A percentile compares a stretch with the other conserved stretches of the same genome.
Evolutionary conservation across 495 filamentous ascomycete genomes (phyloP).

Genomic region (Podospora conica): DNA sequence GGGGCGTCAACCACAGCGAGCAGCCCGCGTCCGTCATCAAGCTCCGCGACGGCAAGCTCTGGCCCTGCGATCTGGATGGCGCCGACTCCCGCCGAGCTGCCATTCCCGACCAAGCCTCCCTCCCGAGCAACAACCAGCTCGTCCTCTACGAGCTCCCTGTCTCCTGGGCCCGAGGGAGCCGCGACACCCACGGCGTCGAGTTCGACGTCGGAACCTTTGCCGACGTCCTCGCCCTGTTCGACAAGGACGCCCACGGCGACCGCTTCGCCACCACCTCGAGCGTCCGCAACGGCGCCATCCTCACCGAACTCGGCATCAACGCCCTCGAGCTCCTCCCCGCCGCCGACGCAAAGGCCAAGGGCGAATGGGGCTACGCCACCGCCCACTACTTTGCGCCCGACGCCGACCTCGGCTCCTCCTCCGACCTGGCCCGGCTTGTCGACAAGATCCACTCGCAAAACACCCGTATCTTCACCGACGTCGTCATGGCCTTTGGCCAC

Average conservation of each 20-base stretch:
- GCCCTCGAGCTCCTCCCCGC: constrained; percentile 28
- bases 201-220: constrained; percentile 29
- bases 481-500: constrained; percentile 30
- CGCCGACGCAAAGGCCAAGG: constrained; percentile 24
- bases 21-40: constrained; percentile 28
- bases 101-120: constrained; percentile 12
- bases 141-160: constrained; percentile 31
- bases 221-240: constrained; percentile 30
- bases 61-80: constrained; percentile 26
- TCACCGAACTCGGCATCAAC: constrained; percentile 27
- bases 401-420: constrained; percentile 23
- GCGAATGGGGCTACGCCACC: constrained; percentile 27
- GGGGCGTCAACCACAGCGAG: neutral
- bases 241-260: constrained; percentile 11
- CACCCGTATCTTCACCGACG: constrained; percentile 27
- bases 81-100: constrained; percentile 10
- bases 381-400: constrained; percentile 29
- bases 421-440: constrained; percentile 18
- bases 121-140: constrained; percentile 30
- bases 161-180: constrained; percentile 22
- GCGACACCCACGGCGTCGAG: constrained; percentile 7
- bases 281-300: constrained; percentile 19
- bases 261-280: constrained; percentile 14
- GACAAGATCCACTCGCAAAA: constrained; percentile 20
- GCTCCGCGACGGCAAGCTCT: constrained; percentile 22